These are phyloP conservation scores for Crithidia bombi DNA, from an alignment of 208 protist genomes.

Conservation along the genomic window DNA sequence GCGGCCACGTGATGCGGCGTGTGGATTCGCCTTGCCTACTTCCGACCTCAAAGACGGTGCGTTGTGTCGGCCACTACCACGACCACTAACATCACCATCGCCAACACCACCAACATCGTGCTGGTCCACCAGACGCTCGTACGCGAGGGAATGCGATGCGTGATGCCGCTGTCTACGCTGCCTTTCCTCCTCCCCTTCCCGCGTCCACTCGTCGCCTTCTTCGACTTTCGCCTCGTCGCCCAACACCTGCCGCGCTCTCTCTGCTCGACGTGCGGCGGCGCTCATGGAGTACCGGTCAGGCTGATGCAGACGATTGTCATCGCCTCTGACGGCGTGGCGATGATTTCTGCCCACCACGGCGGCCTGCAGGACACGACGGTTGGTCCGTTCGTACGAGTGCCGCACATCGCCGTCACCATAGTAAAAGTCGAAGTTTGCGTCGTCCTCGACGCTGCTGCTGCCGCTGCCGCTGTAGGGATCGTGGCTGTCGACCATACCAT, in stretches of 20 bases:
- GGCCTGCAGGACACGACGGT: conserved; percentile 3
- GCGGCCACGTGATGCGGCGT: not conserved
- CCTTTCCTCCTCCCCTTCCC: not conserved
- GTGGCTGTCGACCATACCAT: conserved; percentile 21
- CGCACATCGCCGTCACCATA: conserved; percentile 13
- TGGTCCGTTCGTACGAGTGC: not conserved
- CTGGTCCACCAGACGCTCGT: conserved; percentile 13
- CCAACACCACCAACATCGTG: not conserved
- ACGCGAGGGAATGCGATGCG: conserved; percentile 12
- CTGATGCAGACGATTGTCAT: conserved; percentile 18
- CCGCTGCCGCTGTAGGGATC: conserved; percentile 3
- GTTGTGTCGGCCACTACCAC: not conserved
- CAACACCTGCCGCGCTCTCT: conserved; percentile 14
- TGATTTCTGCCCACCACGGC: conserved; percentile 3
- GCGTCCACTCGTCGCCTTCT: not conserved
- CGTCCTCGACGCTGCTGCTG: conserved; percentile 3
- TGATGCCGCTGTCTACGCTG: not conserved
- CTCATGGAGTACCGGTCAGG: conserved; percentile 28
- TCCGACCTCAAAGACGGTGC: not conserved
- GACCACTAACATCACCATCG: too few species aligned
- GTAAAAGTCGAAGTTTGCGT: not conserved
- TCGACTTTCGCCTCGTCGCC: not conserved
- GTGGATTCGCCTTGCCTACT: not conserved
- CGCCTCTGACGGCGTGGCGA: not conserved
- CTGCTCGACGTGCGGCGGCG: conserved; percentile 7